Base-by-base conservation (phyloP, 2,329 filamentous ascomycete species). In the Colletotrichum navitas region DNA sequence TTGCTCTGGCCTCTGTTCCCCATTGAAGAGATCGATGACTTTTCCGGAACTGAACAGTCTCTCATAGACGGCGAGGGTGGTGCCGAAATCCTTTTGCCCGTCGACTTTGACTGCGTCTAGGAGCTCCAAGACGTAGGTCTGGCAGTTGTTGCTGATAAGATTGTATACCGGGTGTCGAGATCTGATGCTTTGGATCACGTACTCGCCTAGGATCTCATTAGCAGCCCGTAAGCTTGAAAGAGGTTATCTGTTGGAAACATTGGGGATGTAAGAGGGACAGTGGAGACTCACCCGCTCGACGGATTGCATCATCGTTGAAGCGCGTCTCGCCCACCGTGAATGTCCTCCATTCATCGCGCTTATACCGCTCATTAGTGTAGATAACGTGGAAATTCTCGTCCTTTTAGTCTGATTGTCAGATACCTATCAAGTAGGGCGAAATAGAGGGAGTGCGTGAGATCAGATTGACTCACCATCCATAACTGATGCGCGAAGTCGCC, bases 101-200 rank as follows among this genome's bases (percentile, higher is more conserved):
- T 85, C 85, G 16, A 86, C 81, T 70, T 88, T 85, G 68, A 89
- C 87, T 39, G 85, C 85, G 68, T 89, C 86, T 10, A 89, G 83
- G 18, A 89, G 78, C 55, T 83, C 79, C 18, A 88, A 75, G 0
- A 86, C 87, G 71, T 86, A 89, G 24, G 86, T 89, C 74, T 90
- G 88, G 76, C 88, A 90, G 78, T 90, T 90, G 77, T 90, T 90
- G 73, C 81, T 86, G 76, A 90, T 89, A 66, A 90, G 82, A 65
- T 89, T 89, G 78, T 90, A 90, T 0, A 80, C 85, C 0, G 87
- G 83, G 12, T 83, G 82, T 61, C 80, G 83, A 43, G 82, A 77
- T 8, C 87, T 79, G 76, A 89, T 89, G 21, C 83, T 82, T 26
- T 85, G 82, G 45, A 89, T 89, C 0, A 86, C 84, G 74, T 84